A percentile compares a stretch with the other conserved stretches of the same genome.
Conservation (phyloP, 2,329 filamentous ascomycete genomes). For the Colletotrichum cereale region DNA sequence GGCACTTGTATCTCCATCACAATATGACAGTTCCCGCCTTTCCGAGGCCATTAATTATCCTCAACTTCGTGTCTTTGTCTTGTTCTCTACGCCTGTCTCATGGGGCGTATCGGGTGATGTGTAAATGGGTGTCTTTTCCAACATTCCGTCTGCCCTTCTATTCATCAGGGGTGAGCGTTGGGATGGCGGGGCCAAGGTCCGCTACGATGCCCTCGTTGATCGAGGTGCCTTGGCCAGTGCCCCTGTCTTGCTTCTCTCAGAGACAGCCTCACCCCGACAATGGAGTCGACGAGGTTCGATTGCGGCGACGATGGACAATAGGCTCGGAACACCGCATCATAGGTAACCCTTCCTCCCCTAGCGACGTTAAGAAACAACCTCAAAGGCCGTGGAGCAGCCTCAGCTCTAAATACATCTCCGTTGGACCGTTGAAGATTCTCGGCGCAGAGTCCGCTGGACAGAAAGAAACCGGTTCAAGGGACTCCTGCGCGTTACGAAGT, state of each 20-base stretch:
- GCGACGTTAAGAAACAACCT: neutral
- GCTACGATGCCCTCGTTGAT: neutral
- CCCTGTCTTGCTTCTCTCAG: neutral
- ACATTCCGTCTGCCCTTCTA: neutral
- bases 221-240: neutral
- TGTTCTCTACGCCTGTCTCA: constrained; percentile 16
- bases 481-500: constrained; percentile 35
- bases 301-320: neutral
- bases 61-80: constrained; percentile 21
- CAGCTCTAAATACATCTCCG: constrained; percentile 13
- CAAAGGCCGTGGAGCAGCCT: neutral
- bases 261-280: neutral
- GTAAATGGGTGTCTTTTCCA: neutral
- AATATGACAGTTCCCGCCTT: constrained; percentile 31
- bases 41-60: constrained; percentile 16
- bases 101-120: neutral
- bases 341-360: neutral
- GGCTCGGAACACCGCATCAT: neutral
- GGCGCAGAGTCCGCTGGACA: constrained; percentile 4
- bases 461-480: constrained; percentile 11
- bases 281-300: neutral
- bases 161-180: neutral
- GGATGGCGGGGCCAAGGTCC: neutral
- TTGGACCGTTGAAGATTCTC: neutral
- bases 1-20: constrained; percentile 3